Conservation (phyloP, 1,284 basidiomycete genomes). For the Agroathelia rolfsii region DNA sequence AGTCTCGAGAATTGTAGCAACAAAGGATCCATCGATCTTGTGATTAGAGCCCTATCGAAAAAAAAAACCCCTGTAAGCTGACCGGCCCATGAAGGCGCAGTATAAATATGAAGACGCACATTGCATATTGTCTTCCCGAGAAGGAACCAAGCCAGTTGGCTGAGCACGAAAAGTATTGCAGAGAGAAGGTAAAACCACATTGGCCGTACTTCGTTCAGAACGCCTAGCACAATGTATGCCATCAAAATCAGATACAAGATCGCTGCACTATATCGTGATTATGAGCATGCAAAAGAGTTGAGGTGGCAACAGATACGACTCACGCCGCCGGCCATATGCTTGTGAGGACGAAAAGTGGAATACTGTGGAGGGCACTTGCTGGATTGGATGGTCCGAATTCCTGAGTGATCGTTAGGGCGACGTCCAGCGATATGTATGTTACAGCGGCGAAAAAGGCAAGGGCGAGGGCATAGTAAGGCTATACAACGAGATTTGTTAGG, state of each 20-base stretch:
- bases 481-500: too few relatives aligned
- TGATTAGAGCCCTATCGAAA: conserved; percentile 39
- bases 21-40: conserved; percentile 73
- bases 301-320: too few relatives aligned
- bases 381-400: conserved; percentile 54
- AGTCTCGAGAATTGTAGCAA: conserved; percentile 71
- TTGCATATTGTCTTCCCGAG: conserved; percentile 67
- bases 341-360: conserved; percentile 69
- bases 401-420: conserved; percentile 52
- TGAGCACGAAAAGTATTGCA: conserved; percentile 59
- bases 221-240: conserved; percentile 62
- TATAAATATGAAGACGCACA: conserved; percentile 38
- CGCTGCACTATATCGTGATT: conserved; percentile 50
- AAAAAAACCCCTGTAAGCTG: conserved; percentile 6
- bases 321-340: conserved; percentile 78
- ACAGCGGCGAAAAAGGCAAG: conserved; percentile 60
- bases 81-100: too few relatives aligned
- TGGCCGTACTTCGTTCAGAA: conserved; percentile 65
- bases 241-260: conserved; percentile 64
- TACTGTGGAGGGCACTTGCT: conserved; percentile 44
- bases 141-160: conserved; percentile 72
- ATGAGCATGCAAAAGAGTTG: conserved; percentile 3
- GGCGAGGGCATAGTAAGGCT: conserved; percentile 58
- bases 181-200: conserved; percentile 61
- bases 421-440: conserved; percentile 72